phyloP scores from a whole-genome alignment of 202 grass and related monocot species.

The Musa balbisiana region DNA sequence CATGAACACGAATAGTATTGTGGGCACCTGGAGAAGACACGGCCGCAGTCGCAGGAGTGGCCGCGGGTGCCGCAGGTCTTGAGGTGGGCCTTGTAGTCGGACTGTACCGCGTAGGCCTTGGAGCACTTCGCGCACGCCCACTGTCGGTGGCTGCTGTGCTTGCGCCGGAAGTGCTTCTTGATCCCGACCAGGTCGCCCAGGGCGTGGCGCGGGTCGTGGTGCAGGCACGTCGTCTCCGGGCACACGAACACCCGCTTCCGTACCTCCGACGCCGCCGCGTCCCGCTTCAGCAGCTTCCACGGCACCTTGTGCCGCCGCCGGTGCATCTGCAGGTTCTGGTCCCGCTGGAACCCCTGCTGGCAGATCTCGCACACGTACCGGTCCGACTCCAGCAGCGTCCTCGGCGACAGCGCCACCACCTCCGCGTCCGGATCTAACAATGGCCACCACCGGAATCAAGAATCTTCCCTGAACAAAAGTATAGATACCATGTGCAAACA shows the following conservation, averaged over 20 bases:
- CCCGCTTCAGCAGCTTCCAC: constrained; percentile 97
- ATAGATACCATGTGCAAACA: neutral
- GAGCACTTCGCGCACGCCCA: constrained; percentile 90
- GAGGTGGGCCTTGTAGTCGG: constrained; percentile 99
- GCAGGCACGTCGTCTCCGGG: constrained; percentile 80
- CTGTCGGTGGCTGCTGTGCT: constrained; percentile 92
- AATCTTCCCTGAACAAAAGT: neutral
- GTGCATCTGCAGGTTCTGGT: constrained; percentile 99
- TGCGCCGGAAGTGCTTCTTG: constrained; percentile 99
- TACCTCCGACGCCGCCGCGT: constrained; percentile 40
- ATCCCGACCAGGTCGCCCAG: constrained; percentile 97
- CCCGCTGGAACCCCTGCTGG: constrained; percentile 94
- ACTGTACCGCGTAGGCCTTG: constrained; percentile 98
- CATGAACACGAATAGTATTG: neutral
- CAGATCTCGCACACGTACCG: constrained; percentile 99
- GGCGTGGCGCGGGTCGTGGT: constrained; percentile 90
- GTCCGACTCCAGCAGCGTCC: constrained; percentile 94
- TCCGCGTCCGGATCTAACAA: constrained; percentile 86
- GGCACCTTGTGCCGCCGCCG: constrained; percentile 99
- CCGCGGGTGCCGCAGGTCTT: constrained; percentile 99
- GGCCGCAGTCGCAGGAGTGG: constrained; percentile 97
- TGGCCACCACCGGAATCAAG: too few relatives aligned
- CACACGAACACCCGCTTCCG: constrained; percentile 96
- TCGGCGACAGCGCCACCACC: constrained; percentile 90
- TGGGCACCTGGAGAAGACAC: constrained; percentile 79